These are phyloP conservation scores for Psidium friedrichsthalianum DNA, from an alignment of 345 rosid species.

Conservation along the genomic window DNA sequence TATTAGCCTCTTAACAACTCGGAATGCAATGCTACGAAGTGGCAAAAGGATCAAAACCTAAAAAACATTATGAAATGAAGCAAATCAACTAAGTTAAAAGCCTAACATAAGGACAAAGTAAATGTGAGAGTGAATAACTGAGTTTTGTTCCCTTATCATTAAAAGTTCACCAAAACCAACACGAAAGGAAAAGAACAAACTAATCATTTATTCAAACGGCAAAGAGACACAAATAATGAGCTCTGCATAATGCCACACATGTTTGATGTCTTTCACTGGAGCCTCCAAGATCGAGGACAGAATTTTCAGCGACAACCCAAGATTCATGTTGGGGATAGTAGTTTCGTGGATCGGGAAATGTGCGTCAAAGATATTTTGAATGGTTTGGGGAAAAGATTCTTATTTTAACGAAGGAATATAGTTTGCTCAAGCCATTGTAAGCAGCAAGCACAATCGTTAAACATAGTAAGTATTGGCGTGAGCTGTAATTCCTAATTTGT, in stretches of 20 bases:
- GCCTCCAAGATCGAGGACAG: not conserved
- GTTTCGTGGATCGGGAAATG: not conserved
- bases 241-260: not conserved
- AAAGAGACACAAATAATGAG: not conserved
- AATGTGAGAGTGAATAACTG: not conserved
- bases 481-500: no score
- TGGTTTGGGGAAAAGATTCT: not conserved
- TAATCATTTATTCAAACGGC: not conserved
- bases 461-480: not conserved
- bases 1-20: slow-evolving; percentile 63
- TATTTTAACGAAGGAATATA: not conserved
- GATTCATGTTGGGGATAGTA: not conserved
- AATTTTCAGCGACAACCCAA: not conserved
- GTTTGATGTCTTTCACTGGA: not conserved
- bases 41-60: slow-evolving; percentile 85
- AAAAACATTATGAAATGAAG: slow-evolving; percentile 1
- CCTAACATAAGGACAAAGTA: not conserved
- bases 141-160: not conserved
- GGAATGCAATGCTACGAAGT: slow-evolving; percentile 49
- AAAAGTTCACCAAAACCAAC: not conserved
- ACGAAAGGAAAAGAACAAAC: not conserved
- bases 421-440: not conserved
- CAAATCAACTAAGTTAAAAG: not conserved
- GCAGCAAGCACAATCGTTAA: not conserved
- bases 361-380: not conserved